Conservation (phyloP, 2,329 filamentous ascomycete species). For the Colletotrichum musicola region DNA sequence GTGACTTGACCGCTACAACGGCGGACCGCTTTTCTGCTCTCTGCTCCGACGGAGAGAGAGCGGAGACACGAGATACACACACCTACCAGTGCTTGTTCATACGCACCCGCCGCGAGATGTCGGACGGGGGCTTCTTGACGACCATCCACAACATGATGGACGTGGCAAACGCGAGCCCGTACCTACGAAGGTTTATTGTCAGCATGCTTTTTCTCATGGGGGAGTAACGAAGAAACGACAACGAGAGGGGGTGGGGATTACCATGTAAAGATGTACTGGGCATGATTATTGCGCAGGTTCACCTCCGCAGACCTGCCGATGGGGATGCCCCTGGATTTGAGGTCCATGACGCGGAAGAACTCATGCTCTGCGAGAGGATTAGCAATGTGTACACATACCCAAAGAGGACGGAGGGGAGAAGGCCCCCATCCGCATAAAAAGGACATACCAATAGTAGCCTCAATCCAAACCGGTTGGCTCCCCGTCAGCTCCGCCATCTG, state of each 20-base stretch:
- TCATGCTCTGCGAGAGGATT: slow-evolving; percentile 73
- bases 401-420: background rate
- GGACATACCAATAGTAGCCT: slow-evolving; percentile 87
- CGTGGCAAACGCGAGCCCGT: slow-evolving; percentile 85
- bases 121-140: slow-evolving; percentile 84
- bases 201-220: slow-evolving; percentile 8
- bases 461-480: slow-evolving; percentile 92
- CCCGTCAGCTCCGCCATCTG: slow-evolving; percentile 90
- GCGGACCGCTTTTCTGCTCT: too few species aligned
- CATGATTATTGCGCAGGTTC: slow-evolving; percentile 94
- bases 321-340: slow-evolving; percentile 84
- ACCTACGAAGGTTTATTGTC: slow-evolving; percentile 67
- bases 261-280: slow-evolving; percentile 99
- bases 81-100: slow-evolving; percentile 80
- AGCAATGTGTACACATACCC: slow-evolving; percentile 6
- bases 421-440: slow-evolving; percentile 26
- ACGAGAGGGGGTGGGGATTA: slow-evolving; percentile 50
- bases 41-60: too few species aligned
- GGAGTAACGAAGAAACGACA: background rate
- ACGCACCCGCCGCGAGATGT: slow-evolving; percentile 78
- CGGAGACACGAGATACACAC: too few species aligned
- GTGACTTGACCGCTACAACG: slow-evolving; percentile 10
- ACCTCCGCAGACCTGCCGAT: slow-evolving; percentile 91
- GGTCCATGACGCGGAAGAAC: slow-evolving; percentile 79
- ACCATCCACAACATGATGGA: slow-evolving; percentile 98